Percentiles rank a stretch among this genome's conserved stretches.
These are phyloP conservation scores for Podospora sp. DNA, from an alignment of 495 filamentous ascomycete genomes.

Conservation along the genomic window DNA sequence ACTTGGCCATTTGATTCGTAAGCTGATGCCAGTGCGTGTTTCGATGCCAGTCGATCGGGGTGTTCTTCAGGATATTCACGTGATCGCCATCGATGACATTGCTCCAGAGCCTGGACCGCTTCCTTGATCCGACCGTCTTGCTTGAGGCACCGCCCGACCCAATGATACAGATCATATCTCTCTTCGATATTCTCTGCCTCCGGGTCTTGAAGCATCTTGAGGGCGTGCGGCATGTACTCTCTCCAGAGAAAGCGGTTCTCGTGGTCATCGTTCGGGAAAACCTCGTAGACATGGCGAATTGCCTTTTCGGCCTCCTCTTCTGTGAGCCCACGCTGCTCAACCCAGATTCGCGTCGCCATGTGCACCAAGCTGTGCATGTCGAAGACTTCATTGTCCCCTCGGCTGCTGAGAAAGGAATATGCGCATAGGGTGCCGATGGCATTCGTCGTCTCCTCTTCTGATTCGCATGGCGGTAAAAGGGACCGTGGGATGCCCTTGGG, in stretches of 20 bases:
- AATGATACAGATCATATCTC: conserved; percentile 24
- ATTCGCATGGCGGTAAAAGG: conserved; percentile 25
- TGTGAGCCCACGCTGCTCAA: conserved; percentile 13
- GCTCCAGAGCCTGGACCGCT: conserved; percentile 31
- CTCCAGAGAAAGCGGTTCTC: conserved; percentile 26
- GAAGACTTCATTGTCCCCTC: conserved; percentile 24
- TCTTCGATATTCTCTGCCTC: conserved; percentile 15
- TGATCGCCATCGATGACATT: conserved; percentile 28
- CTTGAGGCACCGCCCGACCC: conserved; percentile 24
- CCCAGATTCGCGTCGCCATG: conserved; percentile 45
- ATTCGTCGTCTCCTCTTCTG: conserved; percentile 21
- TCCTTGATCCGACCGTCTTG: conserved; percentile 36
- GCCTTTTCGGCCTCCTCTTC: conserved; percentile 13
- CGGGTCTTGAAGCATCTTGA: conserved; percentile 22
- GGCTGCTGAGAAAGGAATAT: conserved; percentile 39
- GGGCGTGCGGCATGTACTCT: conserved; percentile 37
- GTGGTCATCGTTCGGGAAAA: conserved; percentile 17
- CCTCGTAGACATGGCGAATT: conserved; percentile 25
- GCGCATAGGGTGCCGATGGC: conserved; percentile 40
- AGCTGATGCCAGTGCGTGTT: conserved; percentile 32
- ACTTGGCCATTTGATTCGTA: conserved; percentile 35
- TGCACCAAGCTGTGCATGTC: conserved; percentile 53
- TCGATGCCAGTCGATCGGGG: conserved; percentile 28
- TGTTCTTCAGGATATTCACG: conserved; percentile 10
- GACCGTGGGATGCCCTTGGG: conserved; percentile 35